Conservation (phyloP, 192 early-diverging fungal genomes). For the Coemansia sp. region DNA sequence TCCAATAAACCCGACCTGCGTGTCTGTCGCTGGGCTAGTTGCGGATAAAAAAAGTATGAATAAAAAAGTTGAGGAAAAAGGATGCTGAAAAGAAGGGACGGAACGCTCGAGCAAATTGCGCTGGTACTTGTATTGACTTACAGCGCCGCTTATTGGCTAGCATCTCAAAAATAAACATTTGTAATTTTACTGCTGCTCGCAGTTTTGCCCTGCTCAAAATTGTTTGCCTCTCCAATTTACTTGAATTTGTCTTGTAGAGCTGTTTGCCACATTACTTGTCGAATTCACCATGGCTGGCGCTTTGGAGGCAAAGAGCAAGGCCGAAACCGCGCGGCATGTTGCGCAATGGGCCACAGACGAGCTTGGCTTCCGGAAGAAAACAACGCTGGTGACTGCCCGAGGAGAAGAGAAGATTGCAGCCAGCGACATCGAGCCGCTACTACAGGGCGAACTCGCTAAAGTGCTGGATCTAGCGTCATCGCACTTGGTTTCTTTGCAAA, state of each 20-base stretch:
- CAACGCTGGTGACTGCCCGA: conserved; percentile 41
- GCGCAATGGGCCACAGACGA: conserved; percentile 46
- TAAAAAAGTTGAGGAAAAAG: conserved; percentile 6
- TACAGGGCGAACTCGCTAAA: conserved; percentile 38
- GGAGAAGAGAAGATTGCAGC: conserved; percentile 40
- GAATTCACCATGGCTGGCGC: conserved; percentile 4
- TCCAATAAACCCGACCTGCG: neutral
- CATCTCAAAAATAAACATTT: conserved; percentile 4
- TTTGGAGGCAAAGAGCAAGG: conserved; percentile 9
- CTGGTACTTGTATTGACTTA: too few relatives aligned
- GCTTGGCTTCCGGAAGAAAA: conserved; percentile 39
- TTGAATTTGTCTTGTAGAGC: neutral
- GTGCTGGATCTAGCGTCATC: conserved; percentile 29
- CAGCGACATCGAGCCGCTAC: conserved; percentile 36
- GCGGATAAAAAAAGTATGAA: neutral
- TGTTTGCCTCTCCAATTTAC: neutral
- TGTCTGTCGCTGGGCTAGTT: neutral
- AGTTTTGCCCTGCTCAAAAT: neutral
- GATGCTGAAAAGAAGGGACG: conserved; percentile 1
- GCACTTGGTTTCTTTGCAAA: conserved; percentile 36
- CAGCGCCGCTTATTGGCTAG: conserved; percentile 5
- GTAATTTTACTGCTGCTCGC: neutral
- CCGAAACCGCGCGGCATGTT: conserved; percentile 24
- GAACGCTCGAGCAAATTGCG: neutral
- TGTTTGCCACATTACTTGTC: neutral